Conservation (phyloP, 495 filamentous ascomycete species). For the Penicillium maclennaniae region DNA sequence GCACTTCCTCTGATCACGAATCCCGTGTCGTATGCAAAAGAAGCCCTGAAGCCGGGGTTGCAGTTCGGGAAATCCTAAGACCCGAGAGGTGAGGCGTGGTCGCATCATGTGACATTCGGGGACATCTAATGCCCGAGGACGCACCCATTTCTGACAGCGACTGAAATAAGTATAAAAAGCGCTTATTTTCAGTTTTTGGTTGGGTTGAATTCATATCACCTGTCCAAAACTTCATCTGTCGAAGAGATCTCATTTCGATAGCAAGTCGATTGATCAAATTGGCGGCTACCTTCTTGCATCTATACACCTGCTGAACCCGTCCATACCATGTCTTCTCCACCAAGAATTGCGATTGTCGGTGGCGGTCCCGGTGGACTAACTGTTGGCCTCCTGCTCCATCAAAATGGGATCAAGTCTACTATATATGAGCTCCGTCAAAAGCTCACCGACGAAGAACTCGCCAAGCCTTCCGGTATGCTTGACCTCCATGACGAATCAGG, state of each 20-base stretch:
- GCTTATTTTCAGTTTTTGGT: neutral
- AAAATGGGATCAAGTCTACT: slow-evolving; percentile 38
- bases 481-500: slow-evolving; percentile 53
- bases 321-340: slow-evolving; percentile 6
- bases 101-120: neutral
- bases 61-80: neutral
- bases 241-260: neutral
- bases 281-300: neutral
- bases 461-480: slow-evolving; percentile 50
- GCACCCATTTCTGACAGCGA: neutral
- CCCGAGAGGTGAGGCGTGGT: neutral
- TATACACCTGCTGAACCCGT: neutral
- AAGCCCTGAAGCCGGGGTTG: neutral
- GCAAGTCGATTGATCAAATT: neutral
- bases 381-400: slow-evolving; percentile 52
- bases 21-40: neutral
- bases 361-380: slow-evolving; percentile 56
- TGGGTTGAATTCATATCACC: too few species aligned
- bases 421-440: slow-evolving; percentile 52
- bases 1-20: neutral
- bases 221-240: neutral
- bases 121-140: neutral
- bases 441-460: slow-evolving; percentile 15
- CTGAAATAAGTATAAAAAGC: neutral
- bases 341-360: slow-evolving; percentile 54